These are phyloP conservation scores for Amaranthus tricolor DNA, from an alignment of 179 eudicot species.

Conservation along the genomic window DNA sequence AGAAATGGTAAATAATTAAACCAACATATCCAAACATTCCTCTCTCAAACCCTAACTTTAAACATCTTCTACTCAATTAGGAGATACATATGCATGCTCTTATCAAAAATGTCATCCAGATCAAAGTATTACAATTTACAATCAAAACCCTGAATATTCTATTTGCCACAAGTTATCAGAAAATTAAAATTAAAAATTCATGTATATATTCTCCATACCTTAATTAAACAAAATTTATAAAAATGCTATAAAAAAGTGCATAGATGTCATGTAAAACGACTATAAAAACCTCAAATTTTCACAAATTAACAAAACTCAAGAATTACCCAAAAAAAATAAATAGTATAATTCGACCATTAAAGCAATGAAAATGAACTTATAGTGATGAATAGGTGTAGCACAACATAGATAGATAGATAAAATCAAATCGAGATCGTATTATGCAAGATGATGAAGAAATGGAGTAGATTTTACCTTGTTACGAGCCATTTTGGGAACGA, in stretches of 20 bases:
- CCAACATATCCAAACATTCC: not conserved
- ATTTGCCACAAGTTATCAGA: not conserved
- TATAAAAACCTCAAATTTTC: not conserved
- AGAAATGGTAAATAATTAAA: too few species aligned
- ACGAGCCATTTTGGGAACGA: conserved; percentile 40
- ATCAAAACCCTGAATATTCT: not conserved
- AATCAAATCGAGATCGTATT: not conserved
- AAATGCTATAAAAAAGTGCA: not conserved
- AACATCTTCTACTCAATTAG: not conserved
- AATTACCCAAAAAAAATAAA: not conserved
- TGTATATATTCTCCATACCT: not conserved
- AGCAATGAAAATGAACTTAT: not conserved
- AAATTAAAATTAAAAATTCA: not conserved
- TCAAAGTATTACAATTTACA: not conserved
- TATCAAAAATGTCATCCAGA: not conserved
- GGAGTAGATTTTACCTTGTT: conserved; percentile 31
- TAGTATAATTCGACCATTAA: too few species aligned
- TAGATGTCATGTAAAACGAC: not conserved
- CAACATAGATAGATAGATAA: not conserved
- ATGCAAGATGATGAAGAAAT: not conserved
- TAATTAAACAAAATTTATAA: not conserved
- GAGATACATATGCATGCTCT: not conserved
- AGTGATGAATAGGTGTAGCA: not conserved
- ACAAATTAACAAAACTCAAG: not conserved
- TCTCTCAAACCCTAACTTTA: not conserved